Evolutionary conservation across 495 filamentous ascomycete species (phyloP), one percentile per base, ranked within the genome.

Genomic region (Aspergillus heteromorphus): DNA sequence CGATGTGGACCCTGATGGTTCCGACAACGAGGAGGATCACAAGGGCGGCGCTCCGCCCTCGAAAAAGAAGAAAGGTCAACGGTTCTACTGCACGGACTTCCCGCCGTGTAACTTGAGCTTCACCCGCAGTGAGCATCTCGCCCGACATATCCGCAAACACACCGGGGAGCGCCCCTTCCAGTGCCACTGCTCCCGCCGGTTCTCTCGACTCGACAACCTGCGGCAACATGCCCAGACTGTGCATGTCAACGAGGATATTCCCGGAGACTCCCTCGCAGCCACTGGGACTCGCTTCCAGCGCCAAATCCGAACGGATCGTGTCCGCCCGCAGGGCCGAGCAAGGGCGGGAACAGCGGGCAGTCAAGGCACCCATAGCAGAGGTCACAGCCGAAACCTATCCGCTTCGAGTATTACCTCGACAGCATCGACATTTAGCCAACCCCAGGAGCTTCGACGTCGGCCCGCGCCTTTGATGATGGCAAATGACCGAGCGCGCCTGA

Each of bases 171-270:
- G 93, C 13, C 93, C 93, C 0, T 98, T 97, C 62, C 90, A 96
- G 69, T 98, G 93, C 63, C 93, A 97, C 69, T 98, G 93, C 68
- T 88, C 87, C 2, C 84, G 93, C 36, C 83, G 91, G 60, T 98
- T 98, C 69, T 98, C 93, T n/a, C 83, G 93, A 30, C 81, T 98
- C 31, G 93, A 98, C 69, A 98, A 98, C 60, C 76, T 98, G 31
- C 84, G 93, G 36, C 93, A 98, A 62, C 93, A 98, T 73, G 95
- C 93, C 14, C 95, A 96, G 64, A 98, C 95, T 0, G 95, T 98
- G 1, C 95, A 98, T 64, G 87, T 95, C 40, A 96, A 97, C 70
- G 95, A 97, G 65, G 92, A 96, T 45, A 98, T 97, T 17, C 93
- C 93, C 3, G 82, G 82, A 14, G 90, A 95, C 68, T 97, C 95